These are phyloP conservation scores for Rhipidocladum racemiflorum DNA, from an alignment of 176 grass and related monocot species.

Conservation along the genomic window DNA sequence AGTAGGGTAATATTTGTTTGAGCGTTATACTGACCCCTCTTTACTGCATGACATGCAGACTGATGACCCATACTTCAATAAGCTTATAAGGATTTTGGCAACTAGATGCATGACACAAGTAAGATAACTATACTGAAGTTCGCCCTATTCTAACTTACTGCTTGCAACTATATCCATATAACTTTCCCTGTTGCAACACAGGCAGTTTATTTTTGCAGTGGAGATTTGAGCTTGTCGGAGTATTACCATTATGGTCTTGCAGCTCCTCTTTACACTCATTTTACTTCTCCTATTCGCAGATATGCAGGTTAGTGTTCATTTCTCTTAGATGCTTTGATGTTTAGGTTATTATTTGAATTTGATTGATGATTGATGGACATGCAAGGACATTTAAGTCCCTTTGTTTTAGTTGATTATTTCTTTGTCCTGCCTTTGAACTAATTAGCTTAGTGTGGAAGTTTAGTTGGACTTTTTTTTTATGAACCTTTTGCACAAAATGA, in stretches of 20 bases:
- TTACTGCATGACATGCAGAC: constrained; percentile 50
- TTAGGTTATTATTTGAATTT: constrained; percentile 15
- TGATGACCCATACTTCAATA: constrained; percentile 97
- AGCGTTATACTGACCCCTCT: constrained; percentile 2
- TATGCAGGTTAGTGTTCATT: too few species aligned
- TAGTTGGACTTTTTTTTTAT: background rate
- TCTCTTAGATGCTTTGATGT: background rate
- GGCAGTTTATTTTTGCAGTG: constrained; percentile 97
- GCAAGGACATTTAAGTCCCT: background rate
- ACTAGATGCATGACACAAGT: constrained; percentile 99
- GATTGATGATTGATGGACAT: background rate
- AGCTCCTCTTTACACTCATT: constrained; percentile 69
- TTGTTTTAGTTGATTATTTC: background rate
- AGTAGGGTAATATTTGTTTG: constrained; percentile 7
- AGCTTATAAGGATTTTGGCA: constrained; percentile 94
- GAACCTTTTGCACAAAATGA: background rate
- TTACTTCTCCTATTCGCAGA: constrained; percentile 77
- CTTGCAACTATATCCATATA: constrained; percentile 12
- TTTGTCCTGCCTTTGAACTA: constrained; percentile 1
- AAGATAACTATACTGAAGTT: constrained; percentile 25
- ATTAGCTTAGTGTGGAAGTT: background rate
- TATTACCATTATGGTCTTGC: constrained; percentile 94
- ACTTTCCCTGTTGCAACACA: constrained; percentile 33
- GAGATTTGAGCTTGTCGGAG: constrained; percentile 85
- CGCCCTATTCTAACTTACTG: background rate